Percentiles rank a stretch among this genome's conserved stretches.
Evolutionary conservation across 257 asterid genomes (phyloP).

Genomic region (Nyctanthes arbortristis): DNA sequence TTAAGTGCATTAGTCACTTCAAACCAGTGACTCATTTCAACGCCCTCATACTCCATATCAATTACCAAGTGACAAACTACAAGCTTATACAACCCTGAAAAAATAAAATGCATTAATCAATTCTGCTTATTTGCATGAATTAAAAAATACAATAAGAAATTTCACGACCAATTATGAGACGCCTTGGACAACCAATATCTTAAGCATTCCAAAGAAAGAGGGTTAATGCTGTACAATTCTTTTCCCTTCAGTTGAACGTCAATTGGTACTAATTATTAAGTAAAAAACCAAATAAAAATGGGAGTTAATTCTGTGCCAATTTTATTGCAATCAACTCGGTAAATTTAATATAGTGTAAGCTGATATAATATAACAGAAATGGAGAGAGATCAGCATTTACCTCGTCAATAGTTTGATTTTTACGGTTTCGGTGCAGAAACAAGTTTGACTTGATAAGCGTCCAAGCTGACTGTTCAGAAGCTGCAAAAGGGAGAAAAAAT

Average conservation of each 20-base stretch:
- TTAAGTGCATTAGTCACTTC: neutral
- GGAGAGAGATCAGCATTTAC: slow-evolving; percentile 39
- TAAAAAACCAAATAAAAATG: neutral
- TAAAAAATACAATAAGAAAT: neutral
- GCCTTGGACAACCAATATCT: neutral
- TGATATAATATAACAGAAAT: slow-evolving; percentile 8
- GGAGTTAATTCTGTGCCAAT: neutral
- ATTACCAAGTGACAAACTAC: neutral
- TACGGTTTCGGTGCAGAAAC: slow-evolving; percentile 79
- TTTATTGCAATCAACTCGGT: slow-evolving; percentile 1
- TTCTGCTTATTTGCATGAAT: neutral
- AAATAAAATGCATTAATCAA: neutral
- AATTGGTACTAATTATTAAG: neutral
- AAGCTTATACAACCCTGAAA: neutral
- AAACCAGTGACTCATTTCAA: neutral
- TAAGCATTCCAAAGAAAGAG: neutral
- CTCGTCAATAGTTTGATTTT: slow-evolving; percentile 84
- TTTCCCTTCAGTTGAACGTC: neutral
- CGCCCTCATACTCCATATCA: neutral
- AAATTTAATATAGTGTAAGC: neutral
- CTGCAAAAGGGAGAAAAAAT: slow-evolving; percentile 43
- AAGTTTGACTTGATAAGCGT: slow-evolving; percentile 69
- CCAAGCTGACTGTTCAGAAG: slow-evolving; percentile 60
- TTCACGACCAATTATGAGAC: neutral
- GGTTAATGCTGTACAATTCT: neutral